Conservation (phyloP, 2,329 filamentous ascomycete genomes). For the Paecilomyces formosus region DNA sequence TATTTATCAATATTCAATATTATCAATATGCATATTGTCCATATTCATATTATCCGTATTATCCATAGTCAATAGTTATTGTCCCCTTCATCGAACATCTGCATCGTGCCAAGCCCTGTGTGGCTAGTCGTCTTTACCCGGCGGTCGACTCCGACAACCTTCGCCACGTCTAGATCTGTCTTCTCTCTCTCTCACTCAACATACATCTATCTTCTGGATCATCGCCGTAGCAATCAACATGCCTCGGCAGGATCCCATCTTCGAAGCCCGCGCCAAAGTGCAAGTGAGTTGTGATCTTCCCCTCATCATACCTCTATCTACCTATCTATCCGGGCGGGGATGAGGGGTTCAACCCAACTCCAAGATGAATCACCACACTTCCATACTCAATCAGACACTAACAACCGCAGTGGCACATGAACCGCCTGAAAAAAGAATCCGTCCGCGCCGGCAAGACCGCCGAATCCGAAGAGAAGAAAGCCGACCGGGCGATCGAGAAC, state of each 20-base stretch:
- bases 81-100: too few species aligned
- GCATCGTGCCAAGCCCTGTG: conserved; percentile 6
- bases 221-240: conserved; percentile 15
- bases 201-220: not conserved
- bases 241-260: conserved; percentile 34
- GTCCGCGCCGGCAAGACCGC: conserved; percentile 38
- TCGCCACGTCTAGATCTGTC: not conserved
- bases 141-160: not conserved
- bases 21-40: too few species aligned
- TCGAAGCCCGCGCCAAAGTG: conserved; percentile 36
- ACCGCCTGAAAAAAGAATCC: conserved; percentile 42
- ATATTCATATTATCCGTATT: too few species aligned
- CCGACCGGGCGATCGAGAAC: conserved; percentile 41
- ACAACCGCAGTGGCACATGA: conserved; percentile 34
- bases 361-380: not conserved
- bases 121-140: not conserved
- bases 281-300: conserved; percentile 19
- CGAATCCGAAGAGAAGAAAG: conserved; percentile 41
- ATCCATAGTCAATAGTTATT: too few species aligned
- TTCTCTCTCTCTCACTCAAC: not conserved
- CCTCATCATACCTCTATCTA: conserved; percentile 1
- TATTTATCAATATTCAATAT: too few species aligned
- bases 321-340: not conserved
- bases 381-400: not conserved
- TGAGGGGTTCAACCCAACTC: not conserved